Percentiles rank a stretch among this genome's conserved stretches.
Conservation (phyloP, 2,329 filamentous ascomycete species). For the Xylariaceae sp. region DNA sequence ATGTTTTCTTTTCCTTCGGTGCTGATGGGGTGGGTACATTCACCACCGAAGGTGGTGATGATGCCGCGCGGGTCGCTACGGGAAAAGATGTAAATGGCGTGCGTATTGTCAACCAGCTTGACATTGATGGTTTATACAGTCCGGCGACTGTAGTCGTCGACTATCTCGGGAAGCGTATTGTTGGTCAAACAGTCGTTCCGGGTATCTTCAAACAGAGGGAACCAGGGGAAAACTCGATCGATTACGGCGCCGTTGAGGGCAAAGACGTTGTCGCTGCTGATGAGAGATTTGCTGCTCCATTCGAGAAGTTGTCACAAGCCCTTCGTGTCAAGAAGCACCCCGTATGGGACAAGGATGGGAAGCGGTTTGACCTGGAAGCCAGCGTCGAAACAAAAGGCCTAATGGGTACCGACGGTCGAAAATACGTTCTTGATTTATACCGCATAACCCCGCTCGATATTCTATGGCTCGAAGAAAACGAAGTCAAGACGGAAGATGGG, state of each 20-base stretch:
- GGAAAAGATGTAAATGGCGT: conserved; percentile 96
- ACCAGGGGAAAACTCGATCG: conserved; percentile 95
- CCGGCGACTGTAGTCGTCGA: conserved; percentile 95
- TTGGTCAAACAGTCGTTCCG: conserved; percentile 95
- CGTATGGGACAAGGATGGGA: conserved; percentile 95
- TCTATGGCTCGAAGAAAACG: conserved; percentile 77
- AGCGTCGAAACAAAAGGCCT: conserved; percentile 98
- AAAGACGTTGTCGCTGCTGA: conserved; percentile 93
- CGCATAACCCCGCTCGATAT: conserved; percentile 90
- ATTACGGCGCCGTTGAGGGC: conserved; percentile 96
- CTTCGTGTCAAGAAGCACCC: conserved; percentile 90
- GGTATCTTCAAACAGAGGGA: conserved; percentile 99
- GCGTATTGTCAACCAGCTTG: conserved; percentile 91
- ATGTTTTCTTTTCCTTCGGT: conserved; percentile 98
- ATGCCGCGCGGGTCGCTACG: conserved; percentile 91
- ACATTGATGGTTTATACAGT: conserved; percentile 90
- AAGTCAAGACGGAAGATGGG: conserved; percentile 41
- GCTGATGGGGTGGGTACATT: conserved; percentile 97
- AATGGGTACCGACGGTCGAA: conserved; percentile 92
- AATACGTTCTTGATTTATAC: conserved; percentile 97
- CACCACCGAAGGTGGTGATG: conserved; percentile 90
- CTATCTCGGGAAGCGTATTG: conserved; percentile 93
- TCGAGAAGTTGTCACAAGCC: conserved; percentile 85
- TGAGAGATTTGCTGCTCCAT: conserved; percentile 76
- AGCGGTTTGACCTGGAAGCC: conserved; percentile 84